Conservation (phyloP, 305 asterid species). For the Petunia hybrid region DNA sequence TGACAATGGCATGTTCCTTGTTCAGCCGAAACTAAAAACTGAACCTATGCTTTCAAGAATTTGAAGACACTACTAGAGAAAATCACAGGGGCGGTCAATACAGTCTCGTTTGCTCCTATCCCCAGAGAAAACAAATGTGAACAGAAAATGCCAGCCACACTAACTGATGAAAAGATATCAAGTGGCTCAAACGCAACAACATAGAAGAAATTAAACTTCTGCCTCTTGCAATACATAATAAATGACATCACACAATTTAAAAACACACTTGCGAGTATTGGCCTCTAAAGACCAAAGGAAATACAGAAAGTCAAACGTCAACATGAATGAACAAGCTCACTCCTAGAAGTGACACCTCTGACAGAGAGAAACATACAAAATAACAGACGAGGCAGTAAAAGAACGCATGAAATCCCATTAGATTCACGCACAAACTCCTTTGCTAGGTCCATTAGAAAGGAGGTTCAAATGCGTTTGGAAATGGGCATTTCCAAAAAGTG, state of each 20-base stretch:
- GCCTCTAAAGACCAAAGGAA: background rate
- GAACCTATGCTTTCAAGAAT: background rate
- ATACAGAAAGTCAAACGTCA: background rate
- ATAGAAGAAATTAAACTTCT: background rate
- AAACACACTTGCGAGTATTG: background rate
- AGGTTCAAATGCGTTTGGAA: conserved; percentile 25
- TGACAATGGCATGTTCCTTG: no score
- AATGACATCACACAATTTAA: conserved; percentile 6
- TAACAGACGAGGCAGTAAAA: background rate
- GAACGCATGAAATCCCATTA: conserved; percentile 31
- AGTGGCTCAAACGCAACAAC: background rate
- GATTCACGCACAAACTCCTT: conserved; percentile 53
- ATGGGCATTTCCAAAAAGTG: conserved; percentile 10
- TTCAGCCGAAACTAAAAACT: no score
- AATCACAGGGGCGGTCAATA: background rate
- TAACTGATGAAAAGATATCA: background rate
- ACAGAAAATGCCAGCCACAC: background rate
- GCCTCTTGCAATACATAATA: background rate
- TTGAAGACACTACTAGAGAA: background rate
- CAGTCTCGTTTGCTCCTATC: background rate
- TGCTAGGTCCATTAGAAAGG: conserved; percentile 17
- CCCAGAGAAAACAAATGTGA: background rate
- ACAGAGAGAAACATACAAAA: background rate
- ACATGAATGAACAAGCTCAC: background rate
- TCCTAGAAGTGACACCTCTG: background rate